These are phyloP conservation scores for Macrophomina tecta DNA, from an alignment of 2,329 filamentous ascomycete species.

Conservation along the genomic window DNA sequence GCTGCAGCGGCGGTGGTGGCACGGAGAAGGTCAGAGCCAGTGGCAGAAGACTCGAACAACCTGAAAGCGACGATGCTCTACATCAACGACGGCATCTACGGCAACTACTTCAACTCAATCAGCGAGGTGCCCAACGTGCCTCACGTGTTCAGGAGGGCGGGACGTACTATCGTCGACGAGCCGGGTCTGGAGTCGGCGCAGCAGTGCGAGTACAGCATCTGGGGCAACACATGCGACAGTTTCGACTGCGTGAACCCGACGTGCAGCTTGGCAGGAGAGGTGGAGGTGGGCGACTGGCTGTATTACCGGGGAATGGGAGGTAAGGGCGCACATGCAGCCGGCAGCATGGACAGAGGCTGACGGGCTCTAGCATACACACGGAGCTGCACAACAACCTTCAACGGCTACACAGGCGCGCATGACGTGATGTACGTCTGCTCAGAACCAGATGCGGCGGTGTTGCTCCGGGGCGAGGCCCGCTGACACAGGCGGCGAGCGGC, in stretches of 20 bases:
- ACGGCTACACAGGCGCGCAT: conserved; percentile 87
- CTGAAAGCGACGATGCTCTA: conserved; percentile 85
- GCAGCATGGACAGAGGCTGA: not conserved
- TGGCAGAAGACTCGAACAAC: conserved; percentile 58
- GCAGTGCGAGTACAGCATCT: conserved; percentile 72
- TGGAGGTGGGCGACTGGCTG: conserved; percentile 91
- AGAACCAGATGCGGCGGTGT: conserved; percentile 78
- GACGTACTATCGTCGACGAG: conserved; percentile 66
- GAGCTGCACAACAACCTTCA: conserved; percentile 93
- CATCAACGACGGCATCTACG: conserved; percentile 91
- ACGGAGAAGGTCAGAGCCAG: conserved; percentile 79
- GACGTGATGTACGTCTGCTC: conserved; percentile 90
- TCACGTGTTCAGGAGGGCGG: conserved; percentile 70
- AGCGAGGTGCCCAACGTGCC: conserved; percentile 89
- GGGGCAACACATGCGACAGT: conserved; percentile 93
- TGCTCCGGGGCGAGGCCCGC: conserved; percentile 53
- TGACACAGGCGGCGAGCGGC: not conserved
- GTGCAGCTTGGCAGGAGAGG: conserved; percentile 71
- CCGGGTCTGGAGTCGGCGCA: conserved; percentile 25
- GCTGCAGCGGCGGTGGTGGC: conserved; percentile 92
- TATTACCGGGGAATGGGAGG: conserved; percentile 93
- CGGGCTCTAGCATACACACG: conserved; percentile 74
- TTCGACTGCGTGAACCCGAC: conserved; percentile 88
- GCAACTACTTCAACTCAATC: conserved; percentile 96
- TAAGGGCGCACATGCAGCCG: conserved; percentile 25